phyloP scores from a whole-genome alignment of 2,329 filamentous ascomycete genomes.

The Claviceps pazoutovae region DNA sequence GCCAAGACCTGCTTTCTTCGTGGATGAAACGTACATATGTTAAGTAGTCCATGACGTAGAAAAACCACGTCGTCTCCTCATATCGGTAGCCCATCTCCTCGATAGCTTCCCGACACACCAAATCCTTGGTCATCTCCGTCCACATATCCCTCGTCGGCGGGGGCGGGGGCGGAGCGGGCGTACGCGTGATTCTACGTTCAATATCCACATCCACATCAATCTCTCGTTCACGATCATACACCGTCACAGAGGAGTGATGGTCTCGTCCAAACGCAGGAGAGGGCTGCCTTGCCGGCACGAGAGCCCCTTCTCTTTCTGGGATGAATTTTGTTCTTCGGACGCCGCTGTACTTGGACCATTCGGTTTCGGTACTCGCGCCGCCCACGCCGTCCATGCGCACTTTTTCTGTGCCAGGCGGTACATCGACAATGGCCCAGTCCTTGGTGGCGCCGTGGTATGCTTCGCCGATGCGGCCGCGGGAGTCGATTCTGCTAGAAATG shows the following conservation, averaged over 20 bases:
- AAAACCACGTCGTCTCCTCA: conserved; percentile 80
- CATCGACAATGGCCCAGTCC: conserved; percentile 71
- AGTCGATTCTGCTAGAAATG: conserved; percentile 39
- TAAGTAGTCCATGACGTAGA: conserved; percentile 86
- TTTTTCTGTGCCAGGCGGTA: conserved; percentile 69
- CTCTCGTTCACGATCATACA: conserved; percentile 32
- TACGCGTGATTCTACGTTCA: conserved; percentile 31
- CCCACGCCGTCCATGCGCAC: conserved; percentile 72
- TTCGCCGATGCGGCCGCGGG: conserved; percentile 55
- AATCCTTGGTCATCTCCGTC: conserved; percentile 93
- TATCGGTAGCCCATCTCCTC: conserved; percentile 74
- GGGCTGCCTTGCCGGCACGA: conserved; percentile 13
- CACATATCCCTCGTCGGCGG: conserved; percentile 56
- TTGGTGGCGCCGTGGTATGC: conserved; percentile 60
- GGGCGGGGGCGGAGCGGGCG: conserved; percentile 17
- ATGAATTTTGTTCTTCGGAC: conserved; percentile 62
- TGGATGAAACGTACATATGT: conserved; percentile 52
- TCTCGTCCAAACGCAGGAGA: conserved; percentile 19
- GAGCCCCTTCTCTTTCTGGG: conserved; percentile 44
- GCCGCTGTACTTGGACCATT: conserved; percentile 68
- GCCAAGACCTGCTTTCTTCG: background rate
- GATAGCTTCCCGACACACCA: conserved; percentile 77
- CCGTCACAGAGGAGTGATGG: conserved; percentile 28
- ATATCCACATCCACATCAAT: conserved; percentile 42
- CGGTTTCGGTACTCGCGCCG: conserved; percentile 61